phyloP scores from a whole-genome alignment of 2,329 filamentous ascomycete species.

The Ophiostoma triangulosporum region DNA sequence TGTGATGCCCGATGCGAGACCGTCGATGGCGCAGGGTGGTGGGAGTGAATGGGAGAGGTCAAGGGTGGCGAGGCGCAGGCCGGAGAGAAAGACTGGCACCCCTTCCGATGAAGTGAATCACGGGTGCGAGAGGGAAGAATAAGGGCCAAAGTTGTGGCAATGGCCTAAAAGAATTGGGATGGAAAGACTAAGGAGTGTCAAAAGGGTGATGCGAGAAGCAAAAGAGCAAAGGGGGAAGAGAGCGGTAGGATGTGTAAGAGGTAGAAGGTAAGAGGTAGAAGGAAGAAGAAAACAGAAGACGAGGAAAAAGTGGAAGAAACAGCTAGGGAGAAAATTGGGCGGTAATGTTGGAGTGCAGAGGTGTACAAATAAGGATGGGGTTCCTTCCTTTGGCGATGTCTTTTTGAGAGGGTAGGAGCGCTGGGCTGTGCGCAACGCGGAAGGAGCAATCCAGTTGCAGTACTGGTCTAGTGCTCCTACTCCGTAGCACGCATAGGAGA shows the following conservation, averaged over 20 bases:
- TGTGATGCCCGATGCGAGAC: neutral
- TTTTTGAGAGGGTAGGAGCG: slow-evolving; percentile 2
- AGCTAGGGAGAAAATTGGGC: slow-evolving; percentile 1
- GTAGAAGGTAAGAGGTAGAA: neutral
- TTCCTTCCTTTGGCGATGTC: slow-evolving; percentile 10
- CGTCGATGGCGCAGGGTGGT: neutral
- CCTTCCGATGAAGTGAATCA: slow-evolving; percentile 1
- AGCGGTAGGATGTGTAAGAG: neutral
- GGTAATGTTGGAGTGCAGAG: neutral
- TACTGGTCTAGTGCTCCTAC: neutral
- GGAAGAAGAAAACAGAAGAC: slow-evolving; percentile 3
- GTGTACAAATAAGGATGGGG: neutral
- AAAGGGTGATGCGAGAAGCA: neutral
- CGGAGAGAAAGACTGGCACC: neutral
- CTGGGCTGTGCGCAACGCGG: slow-evolving; percentile 4
- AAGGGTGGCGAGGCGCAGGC: neutral
- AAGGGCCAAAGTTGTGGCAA: neutral
- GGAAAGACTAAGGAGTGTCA: neutral
- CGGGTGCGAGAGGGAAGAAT: neutral
- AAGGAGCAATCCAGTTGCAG: slow-evolving; percentile 4
- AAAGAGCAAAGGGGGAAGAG: neutral
- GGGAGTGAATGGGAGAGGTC: neutral
- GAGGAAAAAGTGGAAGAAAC: slow-evolving; percentile 3
- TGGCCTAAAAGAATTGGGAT: neutral
- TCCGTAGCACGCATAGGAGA: no score